Evolutionary conservation across 2,329 filamentous ascomycete genomes (phyloP).

Genomic region (Colletotrichum sp.): DNA sequence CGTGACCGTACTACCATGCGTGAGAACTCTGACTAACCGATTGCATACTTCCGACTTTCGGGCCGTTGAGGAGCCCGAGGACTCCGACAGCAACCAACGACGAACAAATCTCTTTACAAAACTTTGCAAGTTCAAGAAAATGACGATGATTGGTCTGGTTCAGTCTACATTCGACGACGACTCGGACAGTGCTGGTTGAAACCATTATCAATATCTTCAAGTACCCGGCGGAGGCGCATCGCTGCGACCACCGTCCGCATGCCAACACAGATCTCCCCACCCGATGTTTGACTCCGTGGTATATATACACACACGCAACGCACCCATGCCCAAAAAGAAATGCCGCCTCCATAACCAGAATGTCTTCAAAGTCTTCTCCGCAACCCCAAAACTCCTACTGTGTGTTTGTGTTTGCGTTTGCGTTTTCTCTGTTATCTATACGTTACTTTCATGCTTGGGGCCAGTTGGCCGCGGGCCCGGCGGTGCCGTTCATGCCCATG

Average conservation of each 20-base stretch:
- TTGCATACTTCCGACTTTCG: fast-evolving
- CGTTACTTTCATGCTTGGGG: background rate
- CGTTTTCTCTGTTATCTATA: background rate
- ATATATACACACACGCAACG: background rate
- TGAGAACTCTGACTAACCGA: fast-evolving
- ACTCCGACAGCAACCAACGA: background rate
- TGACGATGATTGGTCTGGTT: background rate
- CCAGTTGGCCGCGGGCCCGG: background rate
- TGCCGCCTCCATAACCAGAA: background rate
- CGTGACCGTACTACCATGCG: background rate
- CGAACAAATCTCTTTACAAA: background rate
- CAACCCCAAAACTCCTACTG: background rate
- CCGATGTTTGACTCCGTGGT: conserved; percentile 7
- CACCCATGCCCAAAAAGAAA: background rate
- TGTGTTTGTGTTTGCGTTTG: background rate
- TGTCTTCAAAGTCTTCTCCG: background rate
- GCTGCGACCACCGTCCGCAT: background rate
- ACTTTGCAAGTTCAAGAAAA: background rate
- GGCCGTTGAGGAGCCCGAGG: fast-evolving
- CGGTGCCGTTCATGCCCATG: conserved; percentile 27
- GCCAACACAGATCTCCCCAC: background rate
- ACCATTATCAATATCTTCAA: background rate
- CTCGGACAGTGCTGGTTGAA: background rate
- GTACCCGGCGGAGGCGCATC: background rate
- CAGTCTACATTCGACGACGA: background rate